Base-by-base conservation (phyloP, 2,329 filamentous ascomycete genomes). In the Saccharata proteae region DNA sequence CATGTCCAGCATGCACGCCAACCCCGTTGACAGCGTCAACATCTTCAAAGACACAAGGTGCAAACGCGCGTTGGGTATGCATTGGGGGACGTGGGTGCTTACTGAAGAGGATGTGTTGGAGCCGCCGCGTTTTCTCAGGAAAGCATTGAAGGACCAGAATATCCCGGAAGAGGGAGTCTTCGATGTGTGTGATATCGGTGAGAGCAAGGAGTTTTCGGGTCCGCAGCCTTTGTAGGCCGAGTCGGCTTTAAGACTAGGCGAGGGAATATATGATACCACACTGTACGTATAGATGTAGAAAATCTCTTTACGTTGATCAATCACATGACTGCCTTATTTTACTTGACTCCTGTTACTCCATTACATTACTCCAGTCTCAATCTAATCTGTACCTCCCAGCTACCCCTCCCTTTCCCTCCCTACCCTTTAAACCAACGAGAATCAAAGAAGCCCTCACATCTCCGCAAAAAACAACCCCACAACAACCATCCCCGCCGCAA, bases 1-100 rank as follows among this genome's bases (percentile, higher is more conserved):
- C 39, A 86, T 90, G 64, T 84, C 77, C 27, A 62, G 74, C 13
- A 77, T 92, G 68, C 88, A 96, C 52, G 79, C 81, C 6, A 81
- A 92, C 51, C 88, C 88, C 0, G 77, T 74, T 42, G 88, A 96
- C 51, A 72, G 78, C 0, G 85, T 93, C 21, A 83, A 90, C 46
- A 93, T 96, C 43, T 93, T 93, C 55, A 55, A 65, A 5, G 86
- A 94, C 45, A 92, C 83, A 1, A 69, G 69, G 43, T 94, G 86
- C 61, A 65, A 71, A 45, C 64, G 61, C 12, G 86, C 85, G 14
- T 66, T 94, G 60, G 86, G 74, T 2, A 93, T 94, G 44, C 88
- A 94, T 51, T 94, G 86, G 85, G 86, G 85, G 3, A 65, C 63
- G 5, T 94, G 86, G 84, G 77, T 82, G 1, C 57, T 93, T 43